A percentile compares a stretch with the other conserved stretches of the same genome.
These are phyloP conservation scores for Cardamine chenopodiifolia DNA, from an alignment of 345 rosid genomes.

Conservation along the genomic window DNA sequence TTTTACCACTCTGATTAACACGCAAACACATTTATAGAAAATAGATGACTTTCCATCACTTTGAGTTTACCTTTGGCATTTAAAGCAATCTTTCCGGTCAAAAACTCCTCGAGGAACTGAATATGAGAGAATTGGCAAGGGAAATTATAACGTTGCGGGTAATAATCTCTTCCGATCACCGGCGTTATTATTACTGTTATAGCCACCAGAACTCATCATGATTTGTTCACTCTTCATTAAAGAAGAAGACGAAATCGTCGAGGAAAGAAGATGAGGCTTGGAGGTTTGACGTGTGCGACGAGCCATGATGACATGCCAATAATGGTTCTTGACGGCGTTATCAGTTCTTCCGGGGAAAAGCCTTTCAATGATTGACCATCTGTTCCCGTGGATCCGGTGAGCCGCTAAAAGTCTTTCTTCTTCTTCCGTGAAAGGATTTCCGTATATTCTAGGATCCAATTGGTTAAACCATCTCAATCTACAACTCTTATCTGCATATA, in stretches of 20 bases:
- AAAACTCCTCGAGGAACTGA: slow-evolving; percentile 38
- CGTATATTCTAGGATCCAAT: slow-evolving; percentile 84
- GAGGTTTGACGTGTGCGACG: slow-evolving; percentile 52
- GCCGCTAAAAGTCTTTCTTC: slow-evolving; percentile 79
- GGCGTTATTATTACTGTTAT: not conserved
- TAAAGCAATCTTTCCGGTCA: slow-evolving; percentile 29
- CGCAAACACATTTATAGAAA: not conserved
- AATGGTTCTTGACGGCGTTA: slow-evolving; percentile 96
- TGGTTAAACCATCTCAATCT: slow-evolving; percentile 98
- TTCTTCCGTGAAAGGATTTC: slow-evolving; percentile 88
- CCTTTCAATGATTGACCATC: slow-evolving; percentile 87
- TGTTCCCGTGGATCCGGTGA: slow-evolving; percentile 85
- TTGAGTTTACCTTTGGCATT: slow-evolving; percentile 36
- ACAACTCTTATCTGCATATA: slow-evolving; percentile 77
- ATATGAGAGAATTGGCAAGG: slow-evolving; percentile 38
- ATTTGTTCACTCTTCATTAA: slow-evolving; percentile 15
- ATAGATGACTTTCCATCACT: not conserved
- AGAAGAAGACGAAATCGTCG: slow-evolving; percentile 29
- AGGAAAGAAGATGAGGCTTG: slow-evolving; percentile 27
- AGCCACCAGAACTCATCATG: slow-evolving; percentile 21
- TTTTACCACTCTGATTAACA: not conserved
- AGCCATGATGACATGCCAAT: slow-evolving; percentile 97
- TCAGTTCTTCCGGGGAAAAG: slow-evolving; percentile 91
- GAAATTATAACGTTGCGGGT: slow-evolving; percentile 3
- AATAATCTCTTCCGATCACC: slow-evolving; percentile 27